Percentiles rank a stretch among this genome's conserved stretches.
These are phyloP conservation scores for Byssochlamys sp. DNA, from an alignment of 2,329 filamentous ascomycete genomes.

Conservation along the genomic window DNA sequence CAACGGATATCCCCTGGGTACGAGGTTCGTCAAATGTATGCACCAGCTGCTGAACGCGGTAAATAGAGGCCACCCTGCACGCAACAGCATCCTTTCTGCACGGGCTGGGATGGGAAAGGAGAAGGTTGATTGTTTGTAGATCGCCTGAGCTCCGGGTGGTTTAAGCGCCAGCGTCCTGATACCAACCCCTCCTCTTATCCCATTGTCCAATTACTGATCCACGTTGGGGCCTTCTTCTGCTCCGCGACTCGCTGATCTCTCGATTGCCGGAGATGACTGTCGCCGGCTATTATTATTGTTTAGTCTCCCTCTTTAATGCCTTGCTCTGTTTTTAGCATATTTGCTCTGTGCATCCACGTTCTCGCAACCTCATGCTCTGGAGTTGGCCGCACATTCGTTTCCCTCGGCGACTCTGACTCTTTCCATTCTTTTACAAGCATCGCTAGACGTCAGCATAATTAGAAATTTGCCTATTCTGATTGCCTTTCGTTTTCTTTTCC, in stretches of 20 bases:
- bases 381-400: neutral
- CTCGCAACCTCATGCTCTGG: neutral
- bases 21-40: neutral
- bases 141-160: neutral
- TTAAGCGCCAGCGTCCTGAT: neutral
- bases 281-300: neutral
- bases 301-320: neutral
- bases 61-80: neutral
- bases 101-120: neutral
- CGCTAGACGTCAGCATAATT: neutral
- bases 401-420: neutral
- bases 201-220: neutral
- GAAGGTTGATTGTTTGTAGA: neutral
- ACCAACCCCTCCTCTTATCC: neutral
- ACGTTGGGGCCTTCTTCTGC: neutral
- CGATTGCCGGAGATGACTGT: neutral
- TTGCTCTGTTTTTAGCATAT: neutral
- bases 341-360: neutral
- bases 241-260: neutral
- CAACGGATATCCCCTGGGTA: neutral
- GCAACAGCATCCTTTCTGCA: neutral
- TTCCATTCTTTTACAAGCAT: neutral
- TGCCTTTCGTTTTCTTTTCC: neutral
- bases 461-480: neutral
- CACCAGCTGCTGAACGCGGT: neutral